Evolutionary conservation across 352 stramenopile species (phyloP).

Genomic region (Bremia lactucae): DNA sequence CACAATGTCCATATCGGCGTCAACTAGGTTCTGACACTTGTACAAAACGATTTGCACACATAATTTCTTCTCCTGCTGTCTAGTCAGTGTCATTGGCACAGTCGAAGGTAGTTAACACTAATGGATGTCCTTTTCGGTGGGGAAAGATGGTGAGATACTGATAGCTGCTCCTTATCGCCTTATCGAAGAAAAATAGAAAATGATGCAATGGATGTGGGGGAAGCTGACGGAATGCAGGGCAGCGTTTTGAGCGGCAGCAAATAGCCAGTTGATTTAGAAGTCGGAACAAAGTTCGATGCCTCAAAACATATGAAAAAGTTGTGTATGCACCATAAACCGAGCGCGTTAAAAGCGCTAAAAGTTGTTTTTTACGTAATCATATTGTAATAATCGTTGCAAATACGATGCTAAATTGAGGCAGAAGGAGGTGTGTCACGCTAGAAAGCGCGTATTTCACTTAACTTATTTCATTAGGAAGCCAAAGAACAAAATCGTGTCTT

Average conservation of each 20-base stretch:
- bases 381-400: too few species aligned
- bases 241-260: background rate
- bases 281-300: conserved; percentile 17
- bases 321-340: too few species aligned
- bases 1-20: conserved; percentile 33
- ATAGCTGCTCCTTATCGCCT: too few species aligned
- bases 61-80: conserved; percentile 25
- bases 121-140: background rate
- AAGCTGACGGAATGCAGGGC: background rate
- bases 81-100: conserved; percentile 5
- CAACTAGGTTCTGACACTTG: conserved; percentile 49
- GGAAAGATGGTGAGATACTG: background rate
- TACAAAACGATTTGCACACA: conserved; percentile 47
- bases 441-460: too few species aligned
- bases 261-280: conserved; percentile 13
- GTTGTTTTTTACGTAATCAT: too few species aligned
- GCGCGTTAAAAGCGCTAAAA: too few species aligned
- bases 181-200: background rate
- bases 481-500: too few species aligned
- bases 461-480: too few species aligned
- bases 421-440: too few species aligned
- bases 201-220: too few species aligned
- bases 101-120: conserved; percentile 1
- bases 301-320: conserved; percentile 12
- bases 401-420: too few species aligned